A percentile compares a stretch with the other conserved stretches of the same genome.
Evolutionary conservation across 2,329 filamentous ascomycete genomes (phyloP).

Genomic region (Trichoderma sp.): DNA sequence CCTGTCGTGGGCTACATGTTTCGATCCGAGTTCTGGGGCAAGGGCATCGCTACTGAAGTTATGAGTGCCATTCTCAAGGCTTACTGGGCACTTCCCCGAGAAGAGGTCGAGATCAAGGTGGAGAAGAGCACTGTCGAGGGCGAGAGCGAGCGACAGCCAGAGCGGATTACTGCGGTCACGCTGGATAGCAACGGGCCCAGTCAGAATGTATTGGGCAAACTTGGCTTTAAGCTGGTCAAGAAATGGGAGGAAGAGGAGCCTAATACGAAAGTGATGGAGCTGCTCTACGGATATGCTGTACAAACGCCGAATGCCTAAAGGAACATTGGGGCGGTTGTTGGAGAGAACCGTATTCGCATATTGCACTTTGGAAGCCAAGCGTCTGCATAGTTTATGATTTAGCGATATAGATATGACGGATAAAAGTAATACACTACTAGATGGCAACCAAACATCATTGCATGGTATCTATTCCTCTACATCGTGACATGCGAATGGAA

Average conservation of each 20-base stretch:
- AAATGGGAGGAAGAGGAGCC: conserved; percentile 38
- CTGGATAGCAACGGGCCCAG: conserved; percentile 54
- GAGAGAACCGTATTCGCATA: neutral
- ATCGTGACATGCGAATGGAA: neutral
- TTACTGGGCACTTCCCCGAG: conserved; percentile 54
- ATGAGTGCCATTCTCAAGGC: conserved; percentile 46
- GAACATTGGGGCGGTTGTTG: neutral
- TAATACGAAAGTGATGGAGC: conserved; percentile 23
- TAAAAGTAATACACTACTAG: neutral
- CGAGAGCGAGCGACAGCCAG: conserved; percentile 32
- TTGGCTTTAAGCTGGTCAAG: conserved; percentile 53
- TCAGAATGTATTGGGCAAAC: conserved; percentile 57
- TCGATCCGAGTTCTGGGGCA: conserved; percentile 54
- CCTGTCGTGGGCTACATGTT: conserved; percentile 62
- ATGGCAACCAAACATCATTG: neutral
- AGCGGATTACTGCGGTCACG: conserved; percentile 50
- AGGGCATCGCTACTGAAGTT: conserved; percentile 60
- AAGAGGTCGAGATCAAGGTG: conserved; percentile 46
- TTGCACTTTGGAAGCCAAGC: neutral
- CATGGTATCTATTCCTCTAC: neutral
- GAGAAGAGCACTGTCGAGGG: conserved; percentile 38
- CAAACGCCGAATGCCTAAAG: neutral
- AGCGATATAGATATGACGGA: neutral
- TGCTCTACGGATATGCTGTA: conserved; percentile 30
- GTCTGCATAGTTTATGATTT: neutral